Percentiles rank a stretch among this genome's conserved stretches.
phyloP scores from a whole-genome alignment of 345 rosid genomes.

The Lagerstroemia speciosa region DNA sequence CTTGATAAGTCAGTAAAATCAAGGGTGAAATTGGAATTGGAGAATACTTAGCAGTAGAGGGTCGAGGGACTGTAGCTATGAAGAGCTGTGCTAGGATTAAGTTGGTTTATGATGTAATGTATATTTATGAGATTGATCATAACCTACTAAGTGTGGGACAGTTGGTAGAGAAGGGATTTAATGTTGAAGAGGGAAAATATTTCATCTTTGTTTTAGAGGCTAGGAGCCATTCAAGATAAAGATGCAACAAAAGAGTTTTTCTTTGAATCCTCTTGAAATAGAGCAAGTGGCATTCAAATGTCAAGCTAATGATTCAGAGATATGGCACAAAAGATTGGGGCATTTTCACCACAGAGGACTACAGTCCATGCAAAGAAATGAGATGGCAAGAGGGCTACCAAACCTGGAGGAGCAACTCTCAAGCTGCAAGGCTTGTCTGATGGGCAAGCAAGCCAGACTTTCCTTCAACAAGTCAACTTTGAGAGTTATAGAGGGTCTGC shows the following conservation, averaged over 20 bases:
- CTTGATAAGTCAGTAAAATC: neutral
- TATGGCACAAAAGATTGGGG: neutral
- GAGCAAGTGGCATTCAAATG: too few relatives aligned
- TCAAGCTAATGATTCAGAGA: too few relatives aligned
- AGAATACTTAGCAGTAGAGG: too few relatives aligned
- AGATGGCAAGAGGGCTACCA: neutral
- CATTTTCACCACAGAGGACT: neutral
- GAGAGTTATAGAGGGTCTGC: neutral
- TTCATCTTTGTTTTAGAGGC: neutral
- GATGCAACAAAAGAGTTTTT: too few relatives aligned
- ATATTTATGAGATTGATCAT: conserved; percentile 9
- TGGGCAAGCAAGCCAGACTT: neutral
- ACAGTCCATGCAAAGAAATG: neutral
- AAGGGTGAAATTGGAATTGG: too few relatives aligned
- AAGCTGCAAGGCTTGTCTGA: neutral
- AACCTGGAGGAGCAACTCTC: neutral
- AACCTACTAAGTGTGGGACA: conserved; percentile 11
- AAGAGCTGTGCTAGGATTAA: neutral
- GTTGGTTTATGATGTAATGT: conserved; percentile 3
- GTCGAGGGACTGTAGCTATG: too few relatives aligned
- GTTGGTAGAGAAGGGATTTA: too few relatives aligned
- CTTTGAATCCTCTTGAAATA: too few relatives aligned
- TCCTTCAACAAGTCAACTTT: neutral
- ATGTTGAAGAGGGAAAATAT: conserved; percentile 2
- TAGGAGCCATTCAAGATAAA: neutral